Evolutionary conservation across 345 rosid species (phyloP).

Genomic region (Lepidium africanum): DNA sequence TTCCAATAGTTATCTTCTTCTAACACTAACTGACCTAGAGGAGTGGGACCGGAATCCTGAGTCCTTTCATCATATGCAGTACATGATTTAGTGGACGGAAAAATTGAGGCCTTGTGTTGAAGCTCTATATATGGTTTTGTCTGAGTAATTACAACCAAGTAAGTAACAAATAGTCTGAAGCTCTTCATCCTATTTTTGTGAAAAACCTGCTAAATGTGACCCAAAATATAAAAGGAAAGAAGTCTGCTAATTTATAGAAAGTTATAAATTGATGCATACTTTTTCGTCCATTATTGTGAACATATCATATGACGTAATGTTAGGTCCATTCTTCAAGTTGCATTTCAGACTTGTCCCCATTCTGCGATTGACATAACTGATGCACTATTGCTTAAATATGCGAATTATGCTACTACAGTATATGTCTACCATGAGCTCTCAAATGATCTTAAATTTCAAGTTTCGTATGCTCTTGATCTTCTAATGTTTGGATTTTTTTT

Average conservation of each 20-base stretch:
- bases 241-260: not conserved
- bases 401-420: constrained; percentile 95
- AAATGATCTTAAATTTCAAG: constrained; percentile 81
- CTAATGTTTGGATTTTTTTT: not conserved
- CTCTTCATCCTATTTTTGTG: not conserved
- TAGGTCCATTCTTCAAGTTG: constrained; percentile 89
- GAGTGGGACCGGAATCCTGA: constrained; percentile 90
- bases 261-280: constrained; percentile 3
- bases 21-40: constrained; percentile 76
- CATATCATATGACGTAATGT: constrained; percentile 87
- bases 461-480: constrained; percentile 50
- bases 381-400: constrained; percentile 87
- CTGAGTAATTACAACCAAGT: constrained; percentile 95
- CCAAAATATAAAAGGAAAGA: not conserved
- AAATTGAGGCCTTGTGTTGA: constrained; percentile 97
- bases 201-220: not conserved
- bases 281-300: constrained; percentile 14
- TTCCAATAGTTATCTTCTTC: constrained; percentile 14
- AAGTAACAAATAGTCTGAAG: constrained; percentile 34
- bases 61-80: constrained; percentile 97
- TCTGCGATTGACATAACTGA: constrained; percentile 73
- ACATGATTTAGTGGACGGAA: constrained; percentile 97
- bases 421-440: constrained; percentile 98
- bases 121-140: constrained; percentile 92
- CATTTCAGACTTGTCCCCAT: constrained; percentile 82